phyloP scores from a whole-genome alignment of 768 basidiomycete species.

The Suillus discolor region DNA sequence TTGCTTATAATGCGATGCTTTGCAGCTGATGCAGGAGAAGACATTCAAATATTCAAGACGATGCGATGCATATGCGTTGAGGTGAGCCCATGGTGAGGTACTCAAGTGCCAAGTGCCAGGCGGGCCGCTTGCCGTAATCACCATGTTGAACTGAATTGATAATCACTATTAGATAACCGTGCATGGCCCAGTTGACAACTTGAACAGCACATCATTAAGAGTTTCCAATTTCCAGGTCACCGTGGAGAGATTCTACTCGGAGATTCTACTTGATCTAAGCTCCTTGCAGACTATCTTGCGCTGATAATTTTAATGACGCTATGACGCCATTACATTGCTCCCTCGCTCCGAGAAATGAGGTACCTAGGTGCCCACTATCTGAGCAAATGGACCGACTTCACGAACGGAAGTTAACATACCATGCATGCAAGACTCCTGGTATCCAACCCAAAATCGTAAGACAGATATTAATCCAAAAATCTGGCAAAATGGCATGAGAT shows the following conservation, averaged over 20 bases:
- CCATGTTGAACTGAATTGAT: too few species aligned
- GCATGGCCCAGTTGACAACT: too few species aligned
- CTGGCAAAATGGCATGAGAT: conserved; percentile 15
- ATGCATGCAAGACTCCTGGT: conserved; percentile 54
- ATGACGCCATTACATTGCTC: conserved; percentile 18
- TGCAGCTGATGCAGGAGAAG: neutral
- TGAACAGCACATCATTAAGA: neutral
- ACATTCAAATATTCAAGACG: neutral
- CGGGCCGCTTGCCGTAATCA: neutral
- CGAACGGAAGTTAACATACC: conserved; percentile 30
- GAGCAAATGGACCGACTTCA: neutral
- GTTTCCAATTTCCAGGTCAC: neutral
- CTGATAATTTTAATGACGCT: neutral
- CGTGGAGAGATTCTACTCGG: neutral
- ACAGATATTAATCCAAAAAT: conserved; percentile 41
- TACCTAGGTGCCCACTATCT: conserved; percentile 17
- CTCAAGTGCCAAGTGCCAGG: too few species aligned
- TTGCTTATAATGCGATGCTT: neutral
- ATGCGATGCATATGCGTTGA: neutral
- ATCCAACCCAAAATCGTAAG: conserved; percentile 51
- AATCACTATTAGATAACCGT: too few species aligned
- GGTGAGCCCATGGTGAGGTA: too few species aligned
- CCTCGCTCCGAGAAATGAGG: conserved; percentile 25
- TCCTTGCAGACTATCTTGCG: too few species aligned
- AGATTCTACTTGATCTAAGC: neutral